Evolutionary conservation across 2,329 filamentous ascomycete species (phyloP).

Genomic region (Arachnomyces sp.): DNA sequence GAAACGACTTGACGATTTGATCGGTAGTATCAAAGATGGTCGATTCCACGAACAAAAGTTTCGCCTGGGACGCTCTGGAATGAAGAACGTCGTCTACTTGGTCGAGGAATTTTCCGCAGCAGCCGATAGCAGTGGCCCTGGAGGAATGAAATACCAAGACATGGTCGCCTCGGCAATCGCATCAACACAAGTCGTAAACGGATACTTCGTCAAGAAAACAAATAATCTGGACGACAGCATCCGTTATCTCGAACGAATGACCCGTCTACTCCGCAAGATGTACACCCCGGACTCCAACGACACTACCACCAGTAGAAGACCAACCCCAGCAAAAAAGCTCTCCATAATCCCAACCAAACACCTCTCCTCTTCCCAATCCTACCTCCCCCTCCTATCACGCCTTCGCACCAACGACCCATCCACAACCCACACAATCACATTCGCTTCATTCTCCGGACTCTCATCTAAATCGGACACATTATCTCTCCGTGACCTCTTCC

Average conservation of each 20-base stretch:
- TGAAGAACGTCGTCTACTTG: slow-evolving; percentile 70
- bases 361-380: slow-evolving; percentile 56
- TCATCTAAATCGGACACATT: slow-evolving; percentile 67
- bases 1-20: slow-evolving; percentile 69
- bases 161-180: slow-evolving; percentile 64
- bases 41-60: slow-evolving; percentile 82
- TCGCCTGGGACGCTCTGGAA: slow-evolving; percentile 60
- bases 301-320: slow-evolving; percentile 8
- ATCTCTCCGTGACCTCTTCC: slow-evolving; percentile 63
- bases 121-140: slow-evolving; percentile 37
- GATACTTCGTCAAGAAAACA: slow-evolving; percentile 71
- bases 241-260: slow-evolving; percentile 65
- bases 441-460: slow-evolving; percentile 61
- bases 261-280: slow-evolving; percentile 54
- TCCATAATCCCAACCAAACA: slow-evolving; percentile 55
- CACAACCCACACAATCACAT: slow-evolving; percentile 54
- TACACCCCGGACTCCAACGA: slow-evolving; percentile 37
- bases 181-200: slow-evolving; percentile 68
- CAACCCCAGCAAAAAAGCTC: slow-evolving; percentile 43
- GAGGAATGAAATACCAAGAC: slow-evolving; percentile 50
- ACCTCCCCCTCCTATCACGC: slow-evolving; percentile 54
- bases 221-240: slow-evolving; percentile 70
- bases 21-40: slow-evolving; percentile 73
- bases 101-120: slow-evolving; percentile 64
- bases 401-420: slow-evolving; percentile 44